These are phyloP conservation scores for Lactarius evosmus DNA, from an alignment of 768 basidiomycete species.

Conservation along the genomic window DNA sequence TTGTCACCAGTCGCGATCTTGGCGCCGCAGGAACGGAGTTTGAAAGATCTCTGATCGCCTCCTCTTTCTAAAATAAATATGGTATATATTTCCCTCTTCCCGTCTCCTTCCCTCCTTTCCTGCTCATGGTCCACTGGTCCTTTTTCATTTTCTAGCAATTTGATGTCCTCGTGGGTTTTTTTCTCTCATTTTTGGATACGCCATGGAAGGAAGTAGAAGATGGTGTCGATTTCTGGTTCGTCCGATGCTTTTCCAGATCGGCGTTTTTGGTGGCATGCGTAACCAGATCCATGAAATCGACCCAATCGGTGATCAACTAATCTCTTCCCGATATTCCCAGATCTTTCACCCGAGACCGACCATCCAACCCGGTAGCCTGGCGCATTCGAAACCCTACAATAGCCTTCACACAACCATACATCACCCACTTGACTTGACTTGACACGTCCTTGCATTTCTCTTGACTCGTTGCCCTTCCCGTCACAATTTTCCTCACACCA, in stretches of 20 bases:
- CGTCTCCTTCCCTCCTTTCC: neutral
- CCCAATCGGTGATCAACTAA: slow-evolving; percentile 30
- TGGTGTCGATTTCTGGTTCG: slow-evolving; percentile 9
- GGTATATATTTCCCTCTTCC: neutral
- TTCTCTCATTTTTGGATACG: neutral
- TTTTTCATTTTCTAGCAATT: neutral
- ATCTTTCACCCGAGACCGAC: slow-evolving; percentile 22
- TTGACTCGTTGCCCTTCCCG: slow-evolving; percentile 5
- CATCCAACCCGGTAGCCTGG: slow-evolving; percentile 22
- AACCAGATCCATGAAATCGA: slow-evolving; percentile 29
- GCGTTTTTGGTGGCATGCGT: slow-evolving; percentile 28
- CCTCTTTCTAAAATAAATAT: slow-evolving; percentile 8
- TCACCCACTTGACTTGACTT: neutral
- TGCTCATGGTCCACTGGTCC: neutral
- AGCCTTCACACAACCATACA: neutral
- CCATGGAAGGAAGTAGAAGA: neutral
- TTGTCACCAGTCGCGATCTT: slow-evolving; percentile 28
- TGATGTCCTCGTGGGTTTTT: neutral
- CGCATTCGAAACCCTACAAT: slow-evolving; percentile 13
- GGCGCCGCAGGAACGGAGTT: slow-evolving; percentile 30
- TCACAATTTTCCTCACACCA: slow-evolving; percentile 2
- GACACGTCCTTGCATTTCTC: neutral
- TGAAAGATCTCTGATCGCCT: slow-evolving; percentile 27
- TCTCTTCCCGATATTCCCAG: slow-evolving; percentile 29
- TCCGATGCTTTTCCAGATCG: slow-evolving; percentile 28